Evolutionary conservation across 352 stramenopile species (phyloP).

Genomic region (Phytopythium helicoides): DNA sequence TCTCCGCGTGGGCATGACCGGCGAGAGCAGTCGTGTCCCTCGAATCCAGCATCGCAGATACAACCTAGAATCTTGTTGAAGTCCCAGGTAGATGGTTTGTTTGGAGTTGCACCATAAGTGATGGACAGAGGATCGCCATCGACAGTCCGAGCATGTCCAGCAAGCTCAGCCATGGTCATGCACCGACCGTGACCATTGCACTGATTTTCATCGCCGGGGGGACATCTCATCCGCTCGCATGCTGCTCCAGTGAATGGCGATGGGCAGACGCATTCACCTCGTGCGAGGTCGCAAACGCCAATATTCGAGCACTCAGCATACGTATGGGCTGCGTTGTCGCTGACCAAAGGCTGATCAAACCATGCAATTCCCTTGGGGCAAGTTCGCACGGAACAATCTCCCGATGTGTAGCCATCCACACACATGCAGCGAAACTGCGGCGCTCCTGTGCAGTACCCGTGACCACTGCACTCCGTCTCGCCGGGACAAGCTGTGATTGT

Average conservation of each 20-base stretch:
- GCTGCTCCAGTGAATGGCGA: conserved; percentile 61
- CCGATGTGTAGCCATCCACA: conserved; percentile 48
- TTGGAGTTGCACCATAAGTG: conserved; percentile 68
- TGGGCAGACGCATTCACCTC: conserved; percentile 65
- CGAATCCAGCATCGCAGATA: conserved; percentile 80
- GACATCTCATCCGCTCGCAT: conserved; percentile 71
- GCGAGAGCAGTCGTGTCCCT: conserved; percentile 81
- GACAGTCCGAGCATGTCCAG: conserved; percentile 31
- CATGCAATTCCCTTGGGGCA: conserved; percentile 61
- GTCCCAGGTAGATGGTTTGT: conserved; percentile 80
- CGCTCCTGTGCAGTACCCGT: conserved; percentile 67
- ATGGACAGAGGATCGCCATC: conserved; percentile 53
- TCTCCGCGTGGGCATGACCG: conserved; percentile 61
- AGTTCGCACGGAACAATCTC: conserved; percentile 68
- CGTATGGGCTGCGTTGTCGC: conserved; percentile 53
- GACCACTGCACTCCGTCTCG: conserved; percentile 61
- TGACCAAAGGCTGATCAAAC: conserved; percentile 57
- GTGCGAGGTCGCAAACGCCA: conserved; percentile 56
- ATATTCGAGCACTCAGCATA: conserved; percentile 59
- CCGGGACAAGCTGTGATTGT: conserved; percentile 57
- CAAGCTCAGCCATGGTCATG: conserved; percentile 63
- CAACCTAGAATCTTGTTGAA: conserved; percentile 88
- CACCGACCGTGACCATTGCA: conserved; percentile 71
- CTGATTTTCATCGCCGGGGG: conserved; percentile 40
- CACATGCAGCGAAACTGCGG: conserved; percentile 77